Percentiles rank a stretch among this genome's conserved stretches.
These are phyloP conservation scores for Fistulinella prunicolor DNA, from an alignment of 768 basidiomycete genomes.

Conservation along the genomic window DNA sequence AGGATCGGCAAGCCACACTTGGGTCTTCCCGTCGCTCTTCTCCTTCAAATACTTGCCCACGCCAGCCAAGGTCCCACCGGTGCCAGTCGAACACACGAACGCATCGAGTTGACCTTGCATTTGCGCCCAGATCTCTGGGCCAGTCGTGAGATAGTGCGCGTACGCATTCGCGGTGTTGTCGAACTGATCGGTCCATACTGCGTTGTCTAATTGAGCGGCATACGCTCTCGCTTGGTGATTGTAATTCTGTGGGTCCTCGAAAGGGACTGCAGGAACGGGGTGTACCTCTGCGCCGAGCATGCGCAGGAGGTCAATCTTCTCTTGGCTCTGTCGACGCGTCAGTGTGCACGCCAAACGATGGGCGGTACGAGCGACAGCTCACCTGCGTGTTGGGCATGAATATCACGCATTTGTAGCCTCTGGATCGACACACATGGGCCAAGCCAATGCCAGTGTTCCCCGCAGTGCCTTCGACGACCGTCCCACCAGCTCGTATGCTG, in stretches of 20 bases:
- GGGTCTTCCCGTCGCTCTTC: slow-evolving; percentile 69
- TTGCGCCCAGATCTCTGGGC: slow-evolving; percentile 96
- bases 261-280: slow-evolving; percentile 95
- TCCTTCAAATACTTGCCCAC: slow-evolving; percentile 82
- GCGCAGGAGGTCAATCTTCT: slow-evolving; percentile 95
- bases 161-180: slow-evolving; percentile 92
- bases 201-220: slow-evolving; percentile 69
- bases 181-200: slow-evolving; percentile 98
- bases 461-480: slow-evolving; percentile 96
- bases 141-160: slow-evolving; percentile 86
- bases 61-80: slow-evolving; percentile 94
- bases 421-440: slow-evolving; percentile 89
- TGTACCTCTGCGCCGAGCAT: slow-evolving; percentile 98
- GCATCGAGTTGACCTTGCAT: slow-evolving; percentile 74
- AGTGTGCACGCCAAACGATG: neutral
- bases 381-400: slow-evolving; percentile 98
- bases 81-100: slow-evolving; percentile 95
- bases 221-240: slow-evolving; percentile 96
- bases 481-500: slow-evolving; percentile 89
- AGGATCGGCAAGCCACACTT: slow-evolving; percentile 95
- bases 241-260: slow-evolving; percentile 93
- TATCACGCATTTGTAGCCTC: slow-evolving; percentile 96
- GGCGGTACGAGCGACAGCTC: slow-evolving; percentile 2
- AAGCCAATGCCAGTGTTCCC: slow-evolving; percentile 98
- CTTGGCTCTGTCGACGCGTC: slow-evolving; percentile 68